Conservation (phyloP, 2,329 filamentous ascomycete species). For the Phialocephala sp. region DNA sequence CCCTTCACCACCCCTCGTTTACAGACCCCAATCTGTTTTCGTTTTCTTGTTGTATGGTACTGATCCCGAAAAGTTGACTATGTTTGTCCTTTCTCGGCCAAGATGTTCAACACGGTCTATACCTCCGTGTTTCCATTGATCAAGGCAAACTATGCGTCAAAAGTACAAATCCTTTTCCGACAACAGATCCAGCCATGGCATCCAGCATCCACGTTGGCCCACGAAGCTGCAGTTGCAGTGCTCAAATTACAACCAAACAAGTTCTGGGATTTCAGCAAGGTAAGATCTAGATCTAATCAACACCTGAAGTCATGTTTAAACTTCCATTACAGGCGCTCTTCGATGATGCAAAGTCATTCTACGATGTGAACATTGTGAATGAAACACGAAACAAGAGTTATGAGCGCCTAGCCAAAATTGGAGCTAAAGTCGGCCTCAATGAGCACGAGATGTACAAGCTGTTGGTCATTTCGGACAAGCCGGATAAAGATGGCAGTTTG, state of each 20-base stretch:
- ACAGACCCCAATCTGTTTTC: not conserved
- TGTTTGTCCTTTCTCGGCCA: conserved; percentile 79
- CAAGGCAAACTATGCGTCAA: conserved; percentile 59
- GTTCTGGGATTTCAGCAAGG: conserved; percentile 79
- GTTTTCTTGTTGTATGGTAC: not conserved
- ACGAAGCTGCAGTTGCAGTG: conserved; percentile 86
- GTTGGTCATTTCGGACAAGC: conserved; percentile 71
- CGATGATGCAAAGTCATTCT: conserved; percentile 74
- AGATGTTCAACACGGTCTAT: conserved; percentile 77
- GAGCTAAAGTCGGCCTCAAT: conserved; percentile 67
- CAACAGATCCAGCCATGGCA: conserved; percentile 97
- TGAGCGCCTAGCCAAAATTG: conserved; percentile 76
- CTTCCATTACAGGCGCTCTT: conserved; percentile 48
- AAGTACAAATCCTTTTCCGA: conserved; percentile 80
- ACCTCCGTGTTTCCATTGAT: conserved; percentile 68
- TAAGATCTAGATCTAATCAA: conserved; percentile 13
- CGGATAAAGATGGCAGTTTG: conserved; percentile 68
- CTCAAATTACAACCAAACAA: conserved; percentile 68
- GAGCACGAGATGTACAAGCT: conserved; percentile 72
- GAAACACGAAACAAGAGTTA: conserved; percentile 89
- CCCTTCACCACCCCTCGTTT: not conserved
- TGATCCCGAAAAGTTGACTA: conserved; percentile 67
- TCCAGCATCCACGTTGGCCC: conserved; percentile 78
- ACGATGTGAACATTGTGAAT: conserved; percentile 82
- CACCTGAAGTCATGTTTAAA: not conserved